These are phyloP conservation scores for Chaetoscypha palmicola DNA, from an alignment of 2,329 filamentous ascomycete genomes.

Conservation along the genomic window DNA sequence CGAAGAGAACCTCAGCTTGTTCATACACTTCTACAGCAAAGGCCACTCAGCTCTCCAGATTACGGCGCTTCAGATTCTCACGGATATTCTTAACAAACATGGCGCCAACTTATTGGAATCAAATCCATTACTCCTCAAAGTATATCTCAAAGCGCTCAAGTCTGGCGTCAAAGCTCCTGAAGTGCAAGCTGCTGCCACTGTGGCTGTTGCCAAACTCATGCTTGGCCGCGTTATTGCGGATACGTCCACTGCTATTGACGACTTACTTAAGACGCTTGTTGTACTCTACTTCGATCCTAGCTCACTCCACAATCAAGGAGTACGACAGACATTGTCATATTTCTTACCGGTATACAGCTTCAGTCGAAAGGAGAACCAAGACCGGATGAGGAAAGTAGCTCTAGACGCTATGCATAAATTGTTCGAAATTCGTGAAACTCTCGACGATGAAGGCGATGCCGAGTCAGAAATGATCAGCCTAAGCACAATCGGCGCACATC, in stretches of 20 bases:
- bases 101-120: conserved; percentile 67
- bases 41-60: conserved; percentile 86
- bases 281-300: conserved; percentile 86
- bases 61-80: conserved; percentile 83
- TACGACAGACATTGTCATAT: conserved; percentile 83
- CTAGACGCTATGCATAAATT: conserved; percentile 70
- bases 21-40: conserved; percentile 93
- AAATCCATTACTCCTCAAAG: conserved; percentile 67
- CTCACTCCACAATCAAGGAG: conserved; percentile 69
- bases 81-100: conserved; percentile 86
- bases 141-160: conserved; percentile 77
- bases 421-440: conserved; percentile 61
- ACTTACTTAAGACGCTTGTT: conserved; percentile 78
- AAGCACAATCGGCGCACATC: conserved; percentile 68
- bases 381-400: conserved; percentile 68
- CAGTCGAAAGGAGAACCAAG: conserved; percentile 73
- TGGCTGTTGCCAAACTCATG: conserved; percentile 78
- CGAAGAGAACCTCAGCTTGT: conserved; percentile 83
- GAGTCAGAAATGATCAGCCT: conserved; percentile 74
- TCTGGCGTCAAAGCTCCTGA: conserved; percentile 60
- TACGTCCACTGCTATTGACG: conserved; percentile 49
- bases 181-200: conserved; percentile 74
- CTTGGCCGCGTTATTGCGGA: conserved; percentile 73
- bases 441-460: conserved; percentile 70
- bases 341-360: conserved; percentile 95